A percentile compares a stretch with the other conserved stretches of the same genome.
These are phyloP conservation scores for Debaryomyces coudertii DNA, from an alignment of 1,139 yeast genomes.

Conservation along the genomic window DNA sequence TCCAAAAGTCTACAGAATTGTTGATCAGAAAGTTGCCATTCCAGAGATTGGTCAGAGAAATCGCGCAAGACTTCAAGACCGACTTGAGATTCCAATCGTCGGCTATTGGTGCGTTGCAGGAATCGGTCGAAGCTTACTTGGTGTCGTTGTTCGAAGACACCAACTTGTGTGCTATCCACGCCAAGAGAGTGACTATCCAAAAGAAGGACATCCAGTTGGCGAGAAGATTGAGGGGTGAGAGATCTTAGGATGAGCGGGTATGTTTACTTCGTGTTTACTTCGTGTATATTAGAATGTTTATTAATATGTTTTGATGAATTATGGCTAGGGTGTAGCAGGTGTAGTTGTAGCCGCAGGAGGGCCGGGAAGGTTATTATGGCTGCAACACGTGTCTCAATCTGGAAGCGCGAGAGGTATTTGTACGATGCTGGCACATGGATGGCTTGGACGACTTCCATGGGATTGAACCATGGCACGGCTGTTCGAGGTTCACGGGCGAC, in stretches of 20 bases:
- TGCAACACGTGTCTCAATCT: too few relatives aligned
- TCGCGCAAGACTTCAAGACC: slow-evolving; percentile 97
- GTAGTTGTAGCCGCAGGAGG: neutral
- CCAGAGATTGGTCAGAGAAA: slow-evolving; percentile 98
- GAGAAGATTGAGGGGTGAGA: slow-evolving; percentile 98
- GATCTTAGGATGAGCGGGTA: slow-evolving; percentile 50
- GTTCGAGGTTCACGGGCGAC: too few relatives aligned
- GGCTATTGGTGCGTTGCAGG: slow-evolving; percentile 98
- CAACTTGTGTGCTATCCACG: slow-evolving; percentile 98
- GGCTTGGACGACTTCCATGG: too few relatives aligned
- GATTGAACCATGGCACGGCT: too few relatives aligned
- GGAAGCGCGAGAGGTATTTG: too few relatives aligned
- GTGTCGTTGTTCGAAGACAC: slow-evolving; percentile 91
- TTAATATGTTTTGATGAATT: slow-evolving; percentile 4
- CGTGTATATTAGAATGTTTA: slow-evolving; percentile 8
- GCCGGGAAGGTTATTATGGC: neutral
- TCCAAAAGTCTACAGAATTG: slow-evolving; percentile 95
- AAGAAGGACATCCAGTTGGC: slow-evolving; percentile 99
- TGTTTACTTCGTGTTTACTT: slow-evolving; percentile 5
- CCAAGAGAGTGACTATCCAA: slow-evolving; percentile 98
- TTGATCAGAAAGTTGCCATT: slow-evolving; percentile 96
- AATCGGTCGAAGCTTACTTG: slow-evolving; percentile 97
- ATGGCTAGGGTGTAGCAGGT: neutral
- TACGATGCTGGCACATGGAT: too few relatives aligned
- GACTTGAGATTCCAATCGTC: slow-evolving; percentile 98